Evolutionary conservation across 2,329 filamentous ascomycete genomes (phyloP).

Genomic region (Trichoderma koningii): DNA sequence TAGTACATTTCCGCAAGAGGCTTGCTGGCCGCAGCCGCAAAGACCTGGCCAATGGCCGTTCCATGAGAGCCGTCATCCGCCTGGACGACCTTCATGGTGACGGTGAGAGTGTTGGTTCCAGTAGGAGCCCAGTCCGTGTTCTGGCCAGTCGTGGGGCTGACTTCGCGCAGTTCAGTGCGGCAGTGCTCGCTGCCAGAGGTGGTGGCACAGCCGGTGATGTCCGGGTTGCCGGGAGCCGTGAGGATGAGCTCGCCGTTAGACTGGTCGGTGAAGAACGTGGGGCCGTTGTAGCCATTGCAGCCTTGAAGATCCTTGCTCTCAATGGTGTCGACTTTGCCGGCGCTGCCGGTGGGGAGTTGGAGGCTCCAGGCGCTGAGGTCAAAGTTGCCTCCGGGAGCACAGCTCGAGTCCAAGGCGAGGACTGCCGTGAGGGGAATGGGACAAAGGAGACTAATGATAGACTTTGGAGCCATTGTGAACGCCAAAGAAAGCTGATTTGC

Average conservation of each 20-base stretch:
- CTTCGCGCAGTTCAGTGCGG: slow-evolving; percentile 46
- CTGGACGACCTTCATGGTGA: slow-evolving; percentile 38
- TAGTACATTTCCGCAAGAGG: slow-evolving; percentile 46
- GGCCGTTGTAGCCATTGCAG: slow-evolving; percentile 40
- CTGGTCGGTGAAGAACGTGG: slow-evolving; percentile 42
- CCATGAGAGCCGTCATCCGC: slow-evolving; percentile 42
- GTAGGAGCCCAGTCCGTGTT: slow-evolving; percentile 33
- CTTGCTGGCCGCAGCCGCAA: slow-evolving; percentile 41
- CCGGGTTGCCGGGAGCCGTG: slow-evolving; percentile 43
- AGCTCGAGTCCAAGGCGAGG: slow-evolving; percentile 21
- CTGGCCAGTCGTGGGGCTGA: slow-evolving; percentile 37
- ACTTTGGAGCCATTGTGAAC: slow-evolving; percentile 12
- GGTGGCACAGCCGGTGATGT: slow-evolving; percentile 41
- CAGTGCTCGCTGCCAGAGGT: slow-evolving; percentile 46
- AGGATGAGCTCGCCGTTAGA: slow-evolving; percentile 42
- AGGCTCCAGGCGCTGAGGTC: slow-evolving; percentile 42
- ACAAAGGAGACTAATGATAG: slow-evolving; percentile 3
- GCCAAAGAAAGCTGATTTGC: background rate
- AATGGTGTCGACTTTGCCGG: slow-evolving; percentile 33
- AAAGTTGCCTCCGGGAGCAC: slow-evolving; percentile 36
- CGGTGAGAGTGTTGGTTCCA: slow-evolving; percentile 24
- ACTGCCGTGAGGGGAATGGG: slow-evolving; percentile 8
- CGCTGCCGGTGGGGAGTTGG: slow-evolving; percentile 43
- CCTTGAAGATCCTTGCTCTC: slow-evolving; percentile 37
- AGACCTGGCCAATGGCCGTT: slow-evolving; percentile 42